Conservation (phyloP, 2,329 filamentous ascomycete genomes). For the Sordariomycetes sp. region DNA sequence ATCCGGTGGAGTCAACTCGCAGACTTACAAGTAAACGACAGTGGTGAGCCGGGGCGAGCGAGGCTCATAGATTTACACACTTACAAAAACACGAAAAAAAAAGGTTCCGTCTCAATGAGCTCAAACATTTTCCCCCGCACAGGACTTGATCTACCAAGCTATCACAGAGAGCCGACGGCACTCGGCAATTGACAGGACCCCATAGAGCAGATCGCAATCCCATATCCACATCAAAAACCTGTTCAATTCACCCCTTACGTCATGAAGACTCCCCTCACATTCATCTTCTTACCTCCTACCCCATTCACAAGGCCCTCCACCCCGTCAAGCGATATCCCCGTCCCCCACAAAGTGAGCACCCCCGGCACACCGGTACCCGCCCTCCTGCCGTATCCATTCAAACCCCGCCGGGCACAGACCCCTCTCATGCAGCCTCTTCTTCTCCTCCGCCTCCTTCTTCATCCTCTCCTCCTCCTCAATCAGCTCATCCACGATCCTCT, state of each 20-base stretch:
- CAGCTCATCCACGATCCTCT: constrained; percentile 21
- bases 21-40: too few relatives aligned
- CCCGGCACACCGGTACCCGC: constrained; percentile 49
- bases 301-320: neutral
- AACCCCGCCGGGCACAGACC: constrained; percentile 45
- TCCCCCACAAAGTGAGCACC: constrained; percentile 43
- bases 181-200: neutral
- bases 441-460: constrained; percentile 20
- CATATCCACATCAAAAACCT: neutral
- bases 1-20: too few relatives aligned
- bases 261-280: neutral
- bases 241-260: neutral
- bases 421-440: constrained; percentile 33
- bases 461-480: constrained; percentile 22
- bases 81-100: too few relatives aligned
- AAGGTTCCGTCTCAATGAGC: too few relatives aligned
- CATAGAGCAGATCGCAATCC: neutral
- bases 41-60: too few relatives aligned
- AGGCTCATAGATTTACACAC: too few relatives aligned
- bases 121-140: too few relatives aligned
- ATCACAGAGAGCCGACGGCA: too few relatives aligned
- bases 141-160: too few relatives aligned
- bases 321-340: neutral
- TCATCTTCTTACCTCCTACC: neutral
- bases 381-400: constrained; percentile 44